phyloP scores from a whole-genome alignment of 495 filamentous ascomycete genomes.

The Saxophila tyrrhenica region DNA sequence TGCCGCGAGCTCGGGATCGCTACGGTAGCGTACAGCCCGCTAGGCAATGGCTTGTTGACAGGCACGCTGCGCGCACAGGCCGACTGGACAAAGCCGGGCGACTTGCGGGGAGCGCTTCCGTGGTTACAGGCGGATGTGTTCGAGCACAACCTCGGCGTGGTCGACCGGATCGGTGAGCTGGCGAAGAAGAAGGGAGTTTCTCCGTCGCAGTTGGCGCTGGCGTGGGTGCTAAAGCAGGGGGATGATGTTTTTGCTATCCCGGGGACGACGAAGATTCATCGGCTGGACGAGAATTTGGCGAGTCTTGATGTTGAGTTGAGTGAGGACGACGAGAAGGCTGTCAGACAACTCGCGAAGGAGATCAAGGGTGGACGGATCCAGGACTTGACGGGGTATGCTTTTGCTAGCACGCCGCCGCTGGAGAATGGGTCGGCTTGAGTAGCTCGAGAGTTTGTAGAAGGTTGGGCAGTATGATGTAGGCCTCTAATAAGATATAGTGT shows the following conservation, averaged over 20 bases:
- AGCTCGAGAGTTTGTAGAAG: too few relatives aligned
- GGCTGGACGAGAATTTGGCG: conserved; percentile 28
- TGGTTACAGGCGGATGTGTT: conserved; percentile 44
- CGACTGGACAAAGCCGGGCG: conserved; percentile 35
- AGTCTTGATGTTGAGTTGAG: conserved; percentile 23
- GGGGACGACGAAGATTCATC: conserved; percentile 29
- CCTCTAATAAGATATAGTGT: too few relatives aligned
- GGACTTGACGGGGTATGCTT: conserved; percentile 10
- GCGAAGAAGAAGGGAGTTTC: conserved; percentile 39
- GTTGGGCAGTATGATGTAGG: too few relatives aligned
- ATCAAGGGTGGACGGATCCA: conserved; percentile 21
- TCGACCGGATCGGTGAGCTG: conserved; percentile 36
- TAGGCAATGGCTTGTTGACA: conserved; percentile 49
- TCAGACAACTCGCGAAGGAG: conserved; percentile 8
- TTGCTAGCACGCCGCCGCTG: conserved; percentile 19
- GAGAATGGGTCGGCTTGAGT: neutral
- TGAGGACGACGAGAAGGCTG: conserved; percentile 25
- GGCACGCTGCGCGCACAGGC: conserved; percentile 34
- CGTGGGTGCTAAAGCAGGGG: conserved; percentile 48
- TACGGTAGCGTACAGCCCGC: conserved; percentile 49
- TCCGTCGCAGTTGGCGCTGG: conserved; percentile 40
- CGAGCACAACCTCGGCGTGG: conserved; percentile 40
- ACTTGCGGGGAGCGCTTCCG: conserved; percentile 32
- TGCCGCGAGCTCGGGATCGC: conserved; percentile 52
- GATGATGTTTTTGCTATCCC: conserved; percentile 42